Conservation (phyloP, 495 filamentous ascomycete species). For the Lepidopterella palustris region DNA sequence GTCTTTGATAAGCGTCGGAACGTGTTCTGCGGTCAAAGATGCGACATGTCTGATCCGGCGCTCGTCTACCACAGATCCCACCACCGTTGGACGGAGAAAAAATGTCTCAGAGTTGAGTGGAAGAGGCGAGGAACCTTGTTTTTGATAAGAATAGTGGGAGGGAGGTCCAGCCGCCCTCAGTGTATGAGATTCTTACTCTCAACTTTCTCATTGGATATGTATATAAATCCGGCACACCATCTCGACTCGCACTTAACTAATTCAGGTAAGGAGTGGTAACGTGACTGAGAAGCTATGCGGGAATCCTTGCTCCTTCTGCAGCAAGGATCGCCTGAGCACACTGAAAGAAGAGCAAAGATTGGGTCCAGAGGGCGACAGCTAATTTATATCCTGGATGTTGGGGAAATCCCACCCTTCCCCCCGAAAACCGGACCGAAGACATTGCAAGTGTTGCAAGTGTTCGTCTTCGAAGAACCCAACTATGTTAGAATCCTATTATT, state of each 20-base stretch:
- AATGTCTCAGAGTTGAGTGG: background rate
- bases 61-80: background rate
- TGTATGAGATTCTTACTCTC: too few species aligned
- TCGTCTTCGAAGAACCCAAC: background rate
- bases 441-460: background rate
- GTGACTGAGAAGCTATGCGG: conserved; percentile 13
- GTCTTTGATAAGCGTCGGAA: background rate
- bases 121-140: background rate
- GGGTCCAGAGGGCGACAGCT: conserved; percentile 8
- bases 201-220: background rate
- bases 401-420: conserved; percentile 13
- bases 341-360: conserved; percentile 11
- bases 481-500: background rate
- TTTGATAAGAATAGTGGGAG: background rate
- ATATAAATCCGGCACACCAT: conserved; percentile 7
- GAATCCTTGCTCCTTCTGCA: too few species aligned
- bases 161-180: conserved; percentile 2
- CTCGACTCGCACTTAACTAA: too few species aligned
- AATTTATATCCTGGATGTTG: conserved; percentile 17
- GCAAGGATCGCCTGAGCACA: too few species aligned
- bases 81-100: conserved; percentile 1
- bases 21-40: background rate
- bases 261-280: conserved; percentile 18
- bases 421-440: conserved; percentile 10
- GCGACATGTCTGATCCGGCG: background rate